Percentiles rank a stretch among this genome's conserved stretches.
These are phyloP conservation scores for Micractinium sp. DNA, from an alignment of 139 green algal species.

Conservation along the genomic window DNA sequence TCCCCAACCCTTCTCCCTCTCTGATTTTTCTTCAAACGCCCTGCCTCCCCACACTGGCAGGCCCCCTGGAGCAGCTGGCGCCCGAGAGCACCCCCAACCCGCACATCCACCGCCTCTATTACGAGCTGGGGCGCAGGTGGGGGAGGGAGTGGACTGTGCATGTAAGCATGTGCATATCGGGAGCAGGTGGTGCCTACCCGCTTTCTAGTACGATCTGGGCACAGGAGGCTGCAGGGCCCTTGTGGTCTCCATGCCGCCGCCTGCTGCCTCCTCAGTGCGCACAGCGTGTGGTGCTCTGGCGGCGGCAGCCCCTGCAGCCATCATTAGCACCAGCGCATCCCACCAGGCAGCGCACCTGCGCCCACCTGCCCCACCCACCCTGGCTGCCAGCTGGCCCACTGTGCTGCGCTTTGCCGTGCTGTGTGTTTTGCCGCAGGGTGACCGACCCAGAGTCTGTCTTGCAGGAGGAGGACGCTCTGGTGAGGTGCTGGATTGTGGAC, in stretches of 20 bases:
- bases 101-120: slow-evolving; percentile 20
- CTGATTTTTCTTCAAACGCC: background rate
- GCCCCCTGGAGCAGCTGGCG: slow-evolving; percentile 12
- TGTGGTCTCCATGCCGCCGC: no score
- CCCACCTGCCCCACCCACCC: background rate
- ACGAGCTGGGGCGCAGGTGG: slow-evolving; percentile 2
- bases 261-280: background rate
- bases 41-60: background rate
- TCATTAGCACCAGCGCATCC: no score
- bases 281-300: no score
- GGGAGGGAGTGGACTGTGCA: background rate
- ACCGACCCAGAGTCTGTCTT: background rate
- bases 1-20: background rate
- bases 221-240: background rate
- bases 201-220: no score
- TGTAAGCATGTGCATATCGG: background rate
- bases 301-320: no score
- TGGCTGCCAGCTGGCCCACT: background rate
- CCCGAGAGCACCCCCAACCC: slow-evolving; percentile 29
- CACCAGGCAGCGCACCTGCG: no score
- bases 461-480: slow-evolving; percentile 13
- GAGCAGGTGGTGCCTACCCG: background rate
- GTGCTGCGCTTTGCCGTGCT: background rate
- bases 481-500: background rate
- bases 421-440: slow-evolving; percentile 4